These are phyloP conservation scores for Hortiboletus campestris DNA, from an alignment of 768 basidiomycete species.

Conservation along the genomic window DNA sequence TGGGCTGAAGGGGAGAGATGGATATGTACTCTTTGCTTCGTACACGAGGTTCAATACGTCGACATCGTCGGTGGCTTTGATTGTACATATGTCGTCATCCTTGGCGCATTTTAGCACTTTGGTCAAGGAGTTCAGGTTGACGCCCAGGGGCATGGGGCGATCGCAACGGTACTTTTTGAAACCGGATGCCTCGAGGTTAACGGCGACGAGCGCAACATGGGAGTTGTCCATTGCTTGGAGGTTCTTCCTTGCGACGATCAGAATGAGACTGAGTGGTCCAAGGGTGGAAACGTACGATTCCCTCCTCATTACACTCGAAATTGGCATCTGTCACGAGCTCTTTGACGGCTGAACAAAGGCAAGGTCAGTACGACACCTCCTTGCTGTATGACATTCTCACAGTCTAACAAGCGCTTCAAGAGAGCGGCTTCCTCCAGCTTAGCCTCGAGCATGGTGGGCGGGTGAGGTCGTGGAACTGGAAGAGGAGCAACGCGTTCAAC, in stretches of 20 bases:
- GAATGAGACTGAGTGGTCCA: not conserved
- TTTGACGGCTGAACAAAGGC: slow-evolving; percentile 72
- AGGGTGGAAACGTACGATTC: slow-evolving; percentile 56
- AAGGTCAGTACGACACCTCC: not conserved
- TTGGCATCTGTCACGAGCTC: slow-evolving; percentile 97
- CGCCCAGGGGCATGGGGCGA: slow-evolving; percentile 87
- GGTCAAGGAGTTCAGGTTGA: slow-evolving; percentile 82
- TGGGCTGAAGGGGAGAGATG: not conserved
- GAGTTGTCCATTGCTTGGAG: slow-evolving; percentile 99
- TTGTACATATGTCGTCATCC: slow-evolving; percentile 88
- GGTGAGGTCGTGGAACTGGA: slow-evolving; percentile 4
- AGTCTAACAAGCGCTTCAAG: slow-evolving; percentile 91
- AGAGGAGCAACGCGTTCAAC: slow-evolving; percentile 14
- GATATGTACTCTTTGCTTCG: slow-evolving; percentile 77
- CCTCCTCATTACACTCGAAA: slow-evolving; percentile 95
- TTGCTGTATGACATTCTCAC: slow-evolving; percentile 43
- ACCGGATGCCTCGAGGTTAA: slow-evolving; percentile 72
- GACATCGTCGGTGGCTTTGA: slow-evolving; percentile 89
- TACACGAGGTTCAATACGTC: slow-evolving; percentile 88
- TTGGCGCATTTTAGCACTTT: slow-evolving; percentile 98
- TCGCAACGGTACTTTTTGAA: slow-evolving; percentile 93
- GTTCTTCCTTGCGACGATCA: slow-evolving; percentile 39
- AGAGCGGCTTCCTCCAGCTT: slow-evolving; percentile 83
- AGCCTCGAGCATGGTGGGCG: slow-evolving; percentile 77
- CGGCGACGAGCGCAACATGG: slow-evolving; percentile 94